A percentile compares a stretch with the other conserved stretches of the same genome.
These are phyloP conservation scores for Nissolia schottii DNA, from an alignment of 306 rosid species.

Conservation along the genomic window DNA sequence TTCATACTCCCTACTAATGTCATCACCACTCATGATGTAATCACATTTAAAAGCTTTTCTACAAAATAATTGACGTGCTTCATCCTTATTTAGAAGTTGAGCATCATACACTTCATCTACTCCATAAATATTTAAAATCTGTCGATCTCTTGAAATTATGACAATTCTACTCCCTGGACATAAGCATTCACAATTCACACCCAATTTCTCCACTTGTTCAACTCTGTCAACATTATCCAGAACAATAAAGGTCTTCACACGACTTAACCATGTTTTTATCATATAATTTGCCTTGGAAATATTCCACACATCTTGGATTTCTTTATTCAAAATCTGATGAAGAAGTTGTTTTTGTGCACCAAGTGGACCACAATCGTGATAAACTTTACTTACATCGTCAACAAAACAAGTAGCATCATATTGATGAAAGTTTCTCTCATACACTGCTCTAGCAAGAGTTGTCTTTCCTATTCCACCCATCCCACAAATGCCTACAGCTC, in stretches of 20 bases:
- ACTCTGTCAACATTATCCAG: slow-evolving; percentile 4
- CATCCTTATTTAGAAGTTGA: background rate
- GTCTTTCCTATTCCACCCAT: slow-evolving; percentile 22
- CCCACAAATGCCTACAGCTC: background rate
- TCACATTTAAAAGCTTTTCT: background rate
- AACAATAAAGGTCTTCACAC: background rate
- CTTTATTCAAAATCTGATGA: background rate
- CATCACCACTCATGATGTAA: background rate
- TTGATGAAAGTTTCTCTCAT: background rate
- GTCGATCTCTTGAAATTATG: background rate
- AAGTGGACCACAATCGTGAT: background rate
- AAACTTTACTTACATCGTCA: slow-evolving; percentile 9
- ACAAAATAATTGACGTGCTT: background rate
- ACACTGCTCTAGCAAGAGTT: background rate
- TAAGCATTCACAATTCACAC: background rate
- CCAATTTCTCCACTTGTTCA: background rate
- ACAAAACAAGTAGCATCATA: background rate
- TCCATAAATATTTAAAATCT: background rate
- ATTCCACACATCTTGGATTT: background rate
- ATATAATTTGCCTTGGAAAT: background rate
- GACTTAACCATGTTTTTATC: background rate
- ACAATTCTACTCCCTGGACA: background rate
- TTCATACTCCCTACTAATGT: background rate
- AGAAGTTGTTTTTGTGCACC: background rate
- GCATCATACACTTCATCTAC: background rate